Percentiles rank a stretch among this genome's conserved stretches.
phyloP scores from a whole-genome alignment of 805 yeast species.

The Huiozyma naganishii region DNA sequence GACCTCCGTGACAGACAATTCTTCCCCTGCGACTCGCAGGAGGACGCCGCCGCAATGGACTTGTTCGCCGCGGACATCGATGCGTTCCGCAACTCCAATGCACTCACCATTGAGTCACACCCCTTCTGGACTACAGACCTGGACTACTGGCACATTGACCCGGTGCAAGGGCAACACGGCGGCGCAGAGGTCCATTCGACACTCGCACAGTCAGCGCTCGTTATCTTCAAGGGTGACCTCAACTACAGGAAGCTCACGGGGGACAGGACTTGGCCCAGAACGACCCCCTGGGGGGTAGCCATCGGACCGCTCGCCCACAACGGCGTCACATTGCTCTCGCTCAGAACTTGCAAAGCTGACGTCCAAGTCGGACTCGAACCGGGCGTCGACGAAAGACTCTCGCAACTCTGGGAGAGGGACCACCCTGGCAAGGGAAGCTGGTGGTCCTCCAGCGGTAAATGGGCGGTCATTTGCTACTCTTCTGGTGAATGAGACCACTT shows the following conservation, averaged over 20 bases:
- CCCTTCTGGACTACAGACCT: conserved; percentile 80
- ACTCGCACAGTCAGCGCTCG: conserved; percentile 52
- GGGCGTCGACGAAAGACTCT: conserved; percentile 63
- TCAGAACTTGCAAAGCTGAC: conserved; percentile 94
- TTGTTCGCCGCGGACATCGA: conserved; percentile 37
- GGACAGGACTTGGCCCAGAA: conserved; percentile 78
- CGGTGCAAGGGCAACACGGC: conserved; percentile 36
- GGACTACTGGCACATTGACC: conserved; percentile 62
- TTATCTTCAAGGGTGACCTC: conserved; percentile 89
- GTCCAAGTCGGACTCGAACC: conserved; percentile 75
- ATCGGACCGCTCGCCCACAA: conserved; percentile 56
- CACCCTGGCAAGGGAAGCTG: conserved; percentile 58
- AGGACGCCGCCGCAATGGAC: conserved; percentile 34
- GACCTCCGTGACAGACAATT: conserved; percentile 44
- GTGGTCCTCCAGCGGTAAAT: conserved; percentile 86
- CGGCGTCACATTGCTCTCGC: conserved; percentile 55
- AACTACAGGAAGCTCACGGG: conserved; percentile 91
- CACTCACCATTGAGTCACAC: conserved; percentile 42
- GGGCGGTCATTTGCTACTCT: conserved; percentile 71
- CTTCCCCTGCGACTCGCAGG: conserved; percentile 34
- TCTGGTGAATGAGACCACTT: neutral
- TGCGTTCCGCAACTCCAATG: conserved; percentile 35
- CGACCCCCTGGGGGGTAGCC: conserved; percentile 63
- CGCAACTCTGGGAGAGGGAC: conserved; percentile 44
- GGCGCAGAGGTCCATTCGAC: conserved; percentile 54